These are phyloP conservation scores for Metschnikowia cerradonensis DNA, from an alignment of 805 yeast genomes.

Conservation along the genomic window DNA sequence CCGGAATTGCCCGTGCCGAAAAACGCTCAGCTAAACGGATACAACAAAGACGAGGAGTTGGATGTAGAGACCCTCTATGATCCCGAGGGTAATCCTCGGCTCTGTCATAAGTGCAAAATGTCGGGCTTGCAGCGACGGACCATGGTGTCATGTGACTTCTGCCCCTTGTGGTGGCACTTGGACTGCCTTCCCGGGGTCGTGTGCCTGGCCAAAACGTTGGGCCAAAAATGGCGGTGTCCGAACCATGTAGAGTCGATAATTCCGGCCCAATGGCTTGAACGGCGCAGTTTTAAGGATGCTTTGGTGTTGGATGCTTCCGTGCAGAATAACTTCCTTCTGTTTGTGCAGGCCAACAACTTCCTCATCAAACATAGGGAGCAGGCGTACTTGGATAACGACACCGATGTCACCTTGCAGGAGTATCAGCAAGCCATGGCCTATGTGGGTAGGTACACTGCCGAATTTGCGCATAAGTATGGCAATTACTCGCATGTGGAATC, in stretches of 20 bases:
- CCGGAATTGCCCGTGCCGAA: conserved; percentile 45
- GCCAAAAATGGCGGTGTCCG: conserved; percentile 88
- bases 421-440: conserved; percentile 28
- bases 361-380: conserved; percentile 33
- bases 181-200: conserved; percentile 82
- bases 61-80: conserved; percentile 67
- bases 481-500: conserved; percentile 35
- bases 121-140: conserved; percentile 56
- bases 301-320: conserved; percentile 50
- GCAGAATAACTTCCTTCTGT: conserved; percentile 30
- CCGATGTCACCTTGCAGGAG: conserved; percentile 24
- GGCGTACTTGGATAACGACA: conserved; percentile 22
- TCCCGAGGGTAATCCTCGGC: conserved; percentile 59
- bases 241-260: conserved; percentile 61
- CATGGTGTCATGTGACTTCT: conserved; percentile 76
- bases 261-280: conserved; percentile 32
- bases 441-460: conserved; percentile 10
- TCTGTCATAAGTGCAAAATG: conserved; percentile 73
- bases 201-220: conserved; percentile 65
- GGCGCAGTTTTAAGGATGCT: conserved; percentile 50
- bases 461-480: conserved; percentile 14
- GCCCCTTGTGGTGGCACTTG: conserved; percentile 80
- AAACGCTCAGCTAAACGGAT: conserved; percentile 33
- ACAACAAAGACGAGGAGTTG: conserved; percentile 43
- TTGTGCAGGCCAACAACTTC: conserved; percentile 28